Base-by-base conservation (phyloP, 305 asterid species). In the Coffea humblotiana region DNA sequence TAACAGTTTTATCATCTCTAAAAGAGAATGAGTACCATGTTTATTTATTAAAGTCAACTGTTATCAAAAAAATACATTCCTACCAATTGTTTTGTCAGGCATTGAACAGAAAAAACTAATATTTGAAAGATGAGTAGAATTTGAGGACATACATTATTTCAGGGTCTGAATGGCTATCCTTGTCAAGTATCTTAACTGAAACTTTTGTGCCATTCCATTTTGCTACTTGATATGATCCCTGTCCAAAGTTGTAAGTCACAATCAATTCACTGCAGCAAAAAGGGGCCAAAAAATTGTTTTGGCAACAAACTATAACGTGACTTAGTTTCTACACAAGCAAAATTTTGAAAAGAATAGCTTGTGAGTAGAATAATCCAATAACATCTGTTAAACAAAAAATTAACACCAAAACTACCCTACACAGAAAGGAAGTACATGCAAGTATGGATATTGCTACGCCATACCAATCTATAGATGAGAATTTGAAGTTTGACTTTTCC, bases 121-220 rank as follows among this genome's bases (percentile, higher is more conserved):
- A 56, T 9, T 72, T 58, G 56, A 65, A 63, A 35, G 29, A 66
- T 74, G 68, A 77, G 65, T 78, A 72, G 81, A 67, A 83, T 81
- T 16, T 77, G 37, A 82, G 80, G 77, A 65, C 84, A 58, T 92
- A 95, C 98, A 94, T 89, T 79, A 89, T 86, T 81, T 96, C 98
- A 58, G 97, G 93, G 86, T 89, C 93, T 56, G 90, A 87, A 86
- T 91, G 91, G 86, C 88, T 82, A 81, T 94, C 98, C 91, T 92
- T 94, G 91, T 93, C 97, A 63, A 96, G 96, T 80, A 94, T 96
- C 92, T 96, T 96, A 70, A 94, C 98, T 12, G 98, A 96, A 83
- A 96, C 99, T 88, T 89, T 96, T 67, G 97, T 93, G 80, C 99
- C 99, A 81, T 94, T 94, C 99, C 99, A 96, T 83, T 92, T 96